These are phyloP conservation scores for Hyphopichia fennica DNA, from an alignment of 1,139 yeast genomes.

Conservation along the genomic window DNA sequence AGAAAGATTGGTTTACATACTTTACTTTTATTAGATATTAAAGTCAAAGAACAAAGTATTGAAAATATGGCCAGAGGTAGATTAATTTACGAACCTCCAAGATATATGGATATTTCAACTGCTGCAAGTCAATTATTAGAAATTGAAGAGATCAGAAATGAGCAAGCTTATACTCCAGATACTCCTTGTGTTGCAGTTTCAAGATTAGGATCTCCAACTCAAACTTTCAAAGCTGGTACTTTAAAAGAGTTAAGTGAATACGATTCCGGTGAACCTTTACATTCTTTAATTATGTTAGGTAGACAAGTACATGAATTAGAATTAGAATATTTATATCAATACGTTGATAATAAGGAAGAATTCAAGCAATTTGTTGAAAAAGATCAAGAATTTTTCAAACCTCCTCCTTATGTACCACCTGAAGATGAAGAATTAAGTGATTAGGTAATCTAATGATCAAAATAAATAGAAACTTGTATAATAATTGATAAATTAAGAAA, in stretches of 20 bases:
- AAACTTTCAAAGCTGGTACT: slow-evolving; percentile 82
- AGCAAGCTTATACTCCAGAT: slow-evolving; percentile 74
- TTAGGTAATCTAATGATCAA: slow-evolving; percentile 2
- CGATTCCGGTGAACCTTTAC: slow-evolving; percentile 93
- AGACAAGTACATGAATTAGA: slow-evolving; percentile 94
- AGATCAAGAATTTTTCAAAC: slow-evolving; percentile 78
- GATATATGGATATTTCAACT: slow-evolving; percentile 90
- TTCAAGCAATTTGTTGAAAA: slow-evolving; percentile 59
- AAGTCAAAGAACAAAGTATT: slow-evolving; percentile 93
- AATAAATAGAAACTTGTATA: neutral
- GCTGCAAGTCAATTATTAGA: slow-evolving; percentile 88
- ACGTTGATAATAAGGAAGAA: slow-evolving; percentile 63
- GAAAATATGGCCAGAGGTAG: slow-evolving; percentile 95
- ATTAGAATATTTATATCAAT: slow-evolving; percentile 78
- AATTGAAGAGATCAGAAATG: slow-evolving; percentile 73
- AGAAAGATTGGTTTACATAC: slow-evolving; percentile 90
- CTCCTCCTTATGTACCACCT: slow-evolving; percentile 48
- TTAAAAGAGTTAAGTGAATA: slow-evolving; percentile 70
- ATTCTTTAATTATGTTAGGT: slow-evolving; percentile 86
- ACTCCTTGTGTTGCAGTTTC: slow-evolving; percentile 95
- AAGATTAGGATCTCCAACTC: slow-evolving; percentile 84
- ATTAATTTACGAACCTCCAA: slow-evolving; percentile 90
- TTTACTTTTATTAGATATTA: slow-evolving; percentile 81
- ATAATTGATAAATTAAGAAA: neutral
- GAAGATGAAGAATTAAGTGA: slow-evolving; percentile 27